Percentiles rank a stretch among this genome's conserved stretches.
These are phyloP conservation scores for Xylaria curta DNA, from an alignment of 495 filamentous ascomycete genomes.

Conservation along the genomic window DNA sequence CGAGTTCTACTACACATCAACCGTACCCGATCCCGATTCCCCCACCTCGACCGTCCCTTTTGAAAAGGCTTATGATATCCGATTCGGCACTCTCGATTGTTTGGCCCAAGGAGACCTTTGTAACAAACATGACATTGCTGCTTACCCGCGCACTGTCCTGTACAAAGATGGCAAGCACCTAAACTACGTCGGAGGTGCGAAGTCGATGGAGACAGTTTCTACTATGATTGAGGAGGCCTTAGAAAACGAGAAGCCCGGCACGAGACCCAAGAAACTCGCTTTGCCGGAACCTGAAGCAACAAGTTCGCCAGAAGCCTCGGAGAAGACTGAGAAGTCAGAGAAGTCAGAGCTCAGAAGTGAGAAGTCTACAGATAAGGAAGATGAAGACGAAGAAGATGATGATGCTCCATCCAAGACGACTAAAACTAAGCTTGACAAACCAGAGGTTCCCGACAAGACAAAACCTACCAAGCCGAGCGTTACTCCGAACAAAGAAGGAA, in stretches of 20 bases:
- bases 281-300: constrained; percentile 50
- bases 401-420: constrained; percentile 32
- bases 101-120: constrained; percentile 79
- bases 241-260: constrained; percentile 79
- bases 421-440: constrained; percentile 27
- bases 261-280: constrained; percentile 62
- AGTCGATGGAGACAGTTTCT: constrained; percentile 66
- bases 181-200: constrained; percentile 65
- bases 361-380: constrained; percentile 28
- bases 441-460: constrained; percentile 38
- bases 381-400: constrained; percentile 14
- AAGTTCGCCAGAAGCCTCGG: constrained; percentile 23
- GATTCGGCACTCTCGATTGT: constrained; percentile 87
- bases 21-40: constrained; percentile 49
- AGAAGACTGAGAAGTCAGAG: neutral
- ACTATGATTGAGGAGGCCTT: constrained; percentile 76
- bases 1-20: constrained; percentile 96
- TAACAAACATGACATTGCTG: constrained; percentile 62
- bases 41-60: constrained; percentile 44
- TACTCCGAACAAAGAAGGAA: constrained; percentile 75
- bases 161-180: constrained; percentile 80
- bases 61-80: constrained; percentile 83
- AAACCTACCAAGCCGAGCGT: constrained; percentile 54
- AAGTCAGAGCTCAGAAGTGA: constrained; percentile 32
- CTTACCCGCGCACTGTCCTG: constrained; percentile 77